phyloP scores from a whole-genome alignment of 2,329 filamentous ascomycete genomes.

The Magnaporthiopsis incrustans region DNA sequence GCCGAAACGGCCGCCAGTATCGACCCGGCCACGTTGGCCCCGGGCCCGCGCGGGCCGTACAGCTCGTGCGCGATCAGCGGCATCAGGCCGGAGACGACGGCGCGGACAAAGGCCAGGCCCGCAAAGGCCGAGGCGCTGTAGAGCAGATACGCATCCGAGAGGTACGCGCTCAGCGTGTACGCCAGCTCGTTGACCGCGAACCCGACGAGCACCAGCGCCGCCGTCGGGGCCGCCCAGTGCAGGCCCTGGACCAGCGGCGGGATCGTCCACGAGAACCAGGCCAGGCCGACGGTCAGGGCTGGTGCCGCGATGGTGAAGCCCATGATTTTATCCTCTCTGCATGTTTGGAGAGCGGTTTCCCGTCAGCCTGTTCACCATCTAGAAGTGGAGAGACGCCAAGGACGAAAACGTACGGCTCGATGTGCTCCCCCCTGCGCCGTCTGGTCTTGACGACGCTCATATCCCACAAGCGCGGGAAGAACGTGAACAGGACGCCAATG shows the following conservation, averaged over 20 bases:
- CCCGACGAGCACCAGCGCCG: conserved; percentile 33
- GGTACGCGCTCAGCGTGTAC: conserved; percentile 18
- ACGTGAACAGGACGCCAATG: conserved; percentile 30
- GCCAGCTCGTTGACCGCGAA: conserved; percentile 36
- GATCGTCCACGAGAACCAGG: conserved; percentile 38
- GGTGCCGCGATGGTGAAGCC: conserved; percentile 38
- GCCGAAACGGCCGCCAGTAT: conserved; percentile 16
- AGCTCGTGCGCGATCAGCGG: conserved; percentile 18
- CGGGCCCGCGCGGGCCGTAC: conserved; percentile 12
- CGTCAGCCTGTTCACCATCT: neutral
- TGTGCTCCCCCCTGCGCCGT: conserved; percentile 10
- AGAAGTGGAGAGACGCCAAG: too few relatives aligned
- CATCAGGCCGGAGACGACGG: conserved; percentile 18
- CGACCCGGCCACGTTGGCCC: conserved; percentile 17
- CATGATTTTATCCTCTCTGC: conserved; percentile 37
- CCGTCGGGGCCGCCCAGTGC: conserved; percentile 31
- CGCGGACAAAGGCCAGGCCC: conserved; percentile 18
- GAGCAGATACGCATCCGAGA: conserved; percentile 19
- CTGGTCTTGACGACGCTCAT: conserved; percentile 15
- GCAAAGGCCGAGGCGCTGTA: conserved; percentile 19
- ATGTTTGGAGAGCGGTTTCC: conserved; percentile 1
- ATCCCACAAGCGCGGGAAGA: conserved; percentile 35
- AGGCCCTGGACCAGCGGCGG: conserved; percentile 25
- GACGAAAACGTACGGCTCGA: conserved; percentile 14
- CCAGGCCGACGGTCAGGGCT: conserved; percentile 32